These are phyloP conservation scores for Dictyostelium capitatum DNA, from an alignment of 78 protist species.

Conservation along the genomic window DNA sequence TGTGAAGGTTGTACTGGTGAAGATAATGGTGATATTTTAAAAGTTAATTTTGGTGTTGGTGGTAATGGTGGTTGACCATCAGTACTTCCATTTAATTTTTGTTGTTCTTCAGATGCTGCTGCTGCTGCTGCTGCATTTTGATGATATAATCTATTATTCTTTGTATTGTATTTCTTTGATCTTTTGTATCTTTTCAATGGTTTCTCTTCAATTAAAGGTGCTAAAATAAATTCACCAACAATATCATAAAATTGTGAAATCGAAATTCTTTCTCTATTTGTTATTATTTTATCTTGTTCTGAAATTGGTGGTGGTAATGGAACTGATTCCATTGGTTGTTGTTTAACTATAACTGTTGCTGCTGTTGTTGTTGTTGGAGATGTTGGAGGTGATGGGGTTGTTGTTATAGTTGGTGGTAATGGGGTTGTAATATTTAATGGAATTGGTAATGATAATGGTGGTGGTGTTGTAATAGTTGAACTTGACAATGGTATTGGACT, in stretches of 20 bases:
- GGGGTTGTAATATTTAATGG: not conserved
- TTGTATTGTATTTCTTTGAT: conserved; percentile 10
- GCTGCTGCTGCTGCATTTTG: not conserved
- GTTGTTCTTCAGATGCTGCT: too few species aligned
- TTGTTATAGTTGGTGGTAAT: not conserved
- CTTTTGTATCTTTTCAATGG: conserved; percentile 18
- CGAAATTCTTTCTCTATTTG: not conserved
- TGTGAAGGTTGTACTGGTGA: not conserved
- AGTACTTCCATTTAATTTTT: too few species aligned
- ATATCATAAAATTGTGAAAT: not conserved
- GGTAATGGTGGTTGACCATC: not conserved
- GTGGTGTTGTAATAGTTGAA: not conserved
- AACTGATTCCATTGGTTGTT: not conserved
- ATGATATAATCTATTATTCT: not conserved
- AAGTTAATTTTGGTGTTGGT: not conserved
- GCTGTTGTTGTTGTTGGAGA: too few species aligned
- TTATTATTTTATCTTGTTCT: not conserved
- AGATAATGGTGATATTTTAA: not conserved
- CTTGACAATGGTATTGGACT: not conserved
- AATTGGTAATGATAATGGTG: not conserved
- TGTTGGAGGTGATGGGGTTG: too few species aligned
- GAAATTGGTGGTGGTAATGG: conserved; percentile 6
- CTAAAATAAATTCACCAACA: not conserved
- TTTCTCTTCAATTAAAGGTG: conserved; percentile 3
- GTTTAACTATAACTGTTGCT: too few species aligned